Percentiles rank a stretch among this genome's conserved stretches.
These are phyloP conservation scores for Candida dubliniensis DNA, from an alignment of 1,139 yeast genomes.

Conservation along the genomic window DNA sequence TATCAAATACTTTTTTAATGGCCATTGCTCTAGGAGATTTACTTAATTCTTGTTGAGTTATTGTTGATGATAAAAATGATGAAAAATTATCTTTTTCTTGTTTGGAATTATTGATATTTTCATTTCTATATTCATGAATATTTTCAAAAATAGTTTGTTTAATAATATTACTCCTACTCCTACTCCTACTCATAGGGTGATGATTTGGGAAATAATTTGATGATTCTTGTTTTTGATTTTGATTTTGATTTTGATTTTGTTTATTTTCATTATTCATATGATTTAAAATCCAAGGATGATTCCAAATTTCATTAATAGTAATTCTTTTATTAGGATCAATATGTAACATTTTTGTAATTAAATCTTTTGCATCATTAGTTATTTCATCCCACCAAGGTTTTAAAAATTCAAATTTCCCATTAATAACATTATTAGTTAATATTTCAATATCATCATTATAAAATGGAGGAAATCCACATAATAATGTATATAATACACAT, in stretches of 20 bases:
- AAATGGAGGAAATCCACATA: slow-evolving; percentile 96
- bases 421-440: slow-evolving; percentile 79
- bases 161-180: slow-evolving; percentile 9
- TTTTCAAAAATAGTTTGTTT: too few relatives aligned
- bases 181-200: too few relatives aligned
- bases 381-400: slow-evolving; percentile 99
- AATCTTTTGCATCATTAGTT: slow-evolving; percentile 69
- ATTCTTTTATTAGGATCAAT: slow-evolving; percentile 67
- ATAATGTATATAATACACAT: slow-evolving; percentile 81
- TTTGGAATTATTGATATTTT: neutral
- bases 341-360: slow-evolving; percentile 55
- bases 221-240: slow-evolving; percentile 4
- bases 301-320: slow-evolving; percentile 62
- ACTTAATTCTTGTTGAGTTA: too few relatives aligned
- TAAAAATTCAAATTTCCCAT: slow-evolving; percentile 79
- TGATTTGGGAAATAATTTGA: slow-evolving; percentile 11
- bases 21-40: slow-evolving; percentile 35
- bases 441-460: slow-evolving; percentile 83
- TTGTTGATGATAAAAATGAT: slow-evolving; percentile 28
- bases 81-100: slow-evolving; percentile 11
- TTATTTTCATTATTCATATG: neutral
- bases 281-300: slow-evolving; percentile 39
- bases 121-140: slow-evolving; percentile 11
- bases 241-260: too few relatives aligned
- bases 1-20: slow-evolving; percentile 47